Evolutionary conservation across 129 eudicot genomes (phyloP).

Genomic region (Lonicera japonica): DNA sequence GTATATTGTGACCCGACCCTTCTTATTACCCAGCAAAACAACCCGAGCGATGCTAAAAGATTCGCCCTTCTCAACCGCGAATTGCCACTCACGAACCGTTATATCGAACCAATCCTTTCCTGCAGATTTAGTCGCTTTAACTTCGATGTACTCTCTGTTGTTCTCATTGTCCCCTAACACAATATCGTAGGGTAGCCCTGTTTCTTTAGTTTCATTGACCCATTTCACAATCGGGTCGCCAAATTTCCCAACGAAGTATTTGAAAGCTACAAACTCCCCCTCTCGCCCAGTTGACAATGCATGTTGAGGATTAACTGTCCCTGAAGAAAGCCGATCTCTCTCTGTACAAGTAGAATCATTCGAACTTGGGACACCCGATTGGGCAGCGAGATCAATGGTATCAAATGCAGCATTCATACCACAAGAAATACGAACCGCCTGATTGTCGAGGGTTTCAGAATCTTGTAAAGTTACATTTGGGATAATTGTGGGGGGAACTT

Average conservation of each 20-base stretch:
- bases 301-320: slow-evolving; percentile 29
- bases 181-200: slow-evolving; percentile 80
- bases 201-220: slow-evolving; percentile 68
- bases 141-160: slow-evolving; percentile 64
- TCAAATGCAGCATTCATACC: slow-evolving; percentile 7
- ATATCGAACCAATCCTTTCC: slow-evolving; percentile 71
- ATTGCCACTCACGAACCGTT: slow-evolving; percentile 81
- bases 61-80: slow-evolving; percentile 79
- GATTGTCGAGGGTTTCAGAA: slow-evolving; percentile 9
- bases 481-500: background rate
- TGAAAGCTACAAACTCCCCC: slow-evolving; percentile 72
- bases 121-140: slow-evolving; percentile 64
- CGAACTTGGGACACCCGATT: slow-evolving; percentile 15
- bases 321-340: slow-evolving; percentile 29
- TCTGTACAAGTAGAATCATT: slow-evolving; percentile 13
- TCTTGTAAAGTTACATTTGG: slow-evolving; percentile 2
- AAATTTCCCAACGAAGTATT: slow-evolving; percentile 32
- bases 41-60: slow-evolving; percentile 71
- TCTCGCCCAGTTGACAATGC: slow-evolving; percentile 54
- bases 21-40: slow-evolving; percentile 33
- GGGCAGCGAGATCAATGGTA: slow-evolving; percentile 20
- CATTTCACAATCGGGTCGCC: slow-evolving; percentile 44
- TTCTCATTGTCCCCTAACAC: slow-evolving; percentile 34
- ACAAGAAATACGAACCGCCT: slow-evolving; percentile 13
- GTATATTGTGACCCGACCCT: slow-evolving; percentile 39